A percentile compares a stretch with the other conserved stretches of the same genome.
Conservation (phyloP, 768 basidiomycete genomes). For the Phlebiopsis flavidoalba region DNA sequence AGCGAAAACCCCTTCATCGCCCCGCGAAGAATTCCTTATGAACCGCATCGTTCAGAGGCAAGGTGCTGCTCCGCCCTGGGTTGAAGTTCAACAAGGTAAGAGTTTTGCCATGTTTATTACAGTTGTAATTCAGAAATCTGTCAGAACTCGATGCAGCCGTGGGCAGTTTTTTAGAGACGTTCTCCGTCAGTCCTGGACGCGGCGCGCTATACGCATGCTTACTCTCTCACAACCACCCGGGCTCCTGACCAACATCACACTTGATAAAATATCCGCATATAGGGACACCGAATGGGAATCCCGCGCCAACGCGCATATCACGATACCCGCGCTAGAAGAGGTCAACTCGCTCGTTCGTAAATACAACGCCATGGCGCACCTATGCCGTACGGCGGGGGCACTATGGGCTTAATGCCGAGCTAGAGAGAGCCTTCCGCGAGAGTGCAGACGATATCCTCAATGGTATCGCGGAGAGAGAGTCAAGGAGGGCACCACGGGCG, state of each 20-base stretch:
- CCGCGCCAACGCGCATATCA: conserved; percentile 63
- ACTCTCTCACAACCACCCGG: conserved; percentile 38
- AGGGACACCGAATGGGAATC: conserved; percentile 70
- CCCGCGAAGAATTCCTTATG: conserved; percentile 77
- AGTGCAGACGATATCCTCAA: conserved; percentile 47
- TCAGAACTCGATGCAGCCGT: conserved; percentile 66
- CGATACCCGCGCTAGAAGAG: conserved; percentile 56
- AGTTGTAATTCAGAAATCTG: not conserved
- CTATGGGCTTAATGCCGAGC: conserved; percentile 51
- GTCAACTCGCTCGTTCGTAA: conserved; percentile 72
- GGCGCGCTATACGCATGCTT: conserved; percentile 63
- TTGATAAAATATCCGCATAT: conserved; percentile 34
- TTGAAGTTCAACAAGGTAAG: conserved; percentile 69
- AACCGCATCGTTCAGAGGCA: conserved; percentile 80
- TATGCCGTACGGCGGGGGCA: conserved; percentile 68
- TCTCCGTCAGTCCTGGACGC: conserved; percentile 66
- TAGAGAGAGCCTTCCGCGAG: conserved; percentile 47
- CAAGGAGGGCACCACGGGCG: not conserved
- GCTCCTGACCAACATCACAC: conserved; percentile 30
- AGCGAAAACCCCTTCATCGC: conserved; percentile 63
- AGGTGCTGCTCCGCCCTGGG: conserved; percentile 84
- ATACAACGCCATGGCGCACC: conserved; percentile 77
- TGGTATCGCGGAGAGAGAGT: conserved; percentile 31
- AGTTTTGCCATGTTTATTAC: not conserved
- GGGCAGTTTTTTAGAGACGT: conserved; percentile 58